Base-by-base conservation (phyloP, 2,329 filamentous ascomycete species). In the Trichoderma sp. region DNA sequence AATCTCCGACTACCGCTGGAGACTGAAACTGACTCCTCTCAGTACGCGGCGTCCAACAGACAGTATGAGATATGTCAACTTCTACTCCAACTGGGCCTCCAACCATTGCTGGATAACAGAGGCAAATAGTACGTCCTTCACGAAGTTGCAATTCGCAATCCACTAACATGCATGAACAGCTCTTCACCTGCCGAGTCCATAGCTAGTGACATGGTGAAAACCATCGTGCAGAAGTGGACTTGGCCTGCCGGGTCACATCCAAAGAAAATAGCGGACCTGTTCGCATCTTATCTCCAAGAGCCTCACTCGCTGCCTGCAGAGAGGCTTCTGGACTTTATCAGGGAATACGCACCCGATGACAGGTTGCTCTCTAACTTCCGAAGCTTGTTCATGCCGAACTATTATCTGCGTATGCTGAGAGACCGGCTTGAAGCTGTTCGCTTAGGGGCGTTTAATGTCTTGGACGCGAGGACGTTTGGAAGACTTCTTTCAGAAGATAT, bases 371-470 rank as follows among this genome's bases (percentile, higher is more conserved):
- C 15, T 0, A 39, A 67, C 7, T 75, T 73, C 7, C 64, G 24
- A 0, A 9, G 61, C 4, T 59, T 63, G 3, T 75, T 74, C 15
- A 19, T 75, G 14, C 66, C 66, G 0, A 68, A 67, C 0, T 71
- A 50, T 7, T 69, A 70, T 2, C 17, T 51, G 1, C 66, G 69
- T 0, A 68, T 68, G 0, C 9, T 71, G 0, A 10, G 56, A 0
- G 52, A 69, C 17, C 71, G 73, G 0, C 24, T 73, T 0, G 73
- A 75, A n/a, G 69, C 68, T 0, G 64, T 74, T 0, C 63, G 73
- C 3, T 43, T 72, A 0, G 73, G 68, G 0, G 66, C 66, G 0
- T 74, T 74, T 7, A 66, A 68, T 7, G 34, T 64, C 0, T 17
- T 48, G 10, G 2, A 4, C 0, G 4, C 9, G 0, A 1, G 1